Conservation (phyloP, 1,284 basidiomycete genomes). For the Pulveroboletus sp. region DNA sequence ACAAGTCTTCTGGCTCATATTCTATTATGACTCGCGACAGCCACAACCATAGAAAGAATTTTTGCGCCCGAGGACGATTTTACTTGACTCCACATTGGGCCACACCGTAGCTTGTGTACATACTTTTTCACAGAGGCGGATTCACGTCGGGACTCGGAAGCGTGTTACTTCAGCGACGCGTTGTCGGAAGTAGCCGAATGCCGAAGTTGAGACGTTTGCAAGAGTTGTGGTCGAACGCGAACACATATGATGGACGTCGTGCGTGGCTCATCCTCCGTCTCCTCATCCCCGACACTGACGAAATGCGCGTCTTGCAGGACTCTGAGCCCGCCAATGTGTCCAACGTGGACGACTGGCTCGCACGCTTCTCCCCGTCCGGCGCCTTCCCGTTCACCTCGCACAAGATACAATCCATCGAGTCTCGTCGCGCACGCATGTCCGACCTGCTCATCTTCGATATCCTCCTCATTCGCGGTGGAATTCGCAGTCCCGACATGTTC, state of each 20-base stretch:
- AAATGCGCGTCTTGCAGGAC: slow-evolving; percentile 14
- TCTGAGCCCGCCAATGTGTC: neutral
- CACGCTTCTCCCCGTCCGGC: slow-evolving; percentile 20
- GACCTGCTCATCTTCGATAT: slow-evolving; percentile 74
- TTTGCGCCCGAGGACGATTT: no score
- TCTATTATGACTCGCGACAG: no score
- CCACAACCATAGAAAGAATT: no score
- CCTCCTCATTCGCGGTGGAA: slow-evolving; percentile 63
- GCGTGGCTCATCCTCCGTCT: slow-evolving; percentile 17
- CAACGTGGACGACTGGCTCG: slow-evolving; percentile 27
- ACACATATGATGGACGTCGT: slow-evolving; percentile 38
- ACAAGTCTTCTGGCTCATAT: no score
- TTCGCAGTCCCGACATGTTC: slow-evolving; percentile 54
- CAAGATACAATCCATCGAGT: slow-evolving; percentile 49
- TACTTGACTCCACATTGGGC: no score
- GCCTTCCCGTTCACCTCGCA: slow-evolving; percentile 27
- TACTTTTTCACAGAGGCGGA: no score
- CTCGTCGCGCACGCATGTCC: slow-evolving; percentile 58
- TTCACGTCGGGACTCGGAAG: slow-evolving; percentile 40
- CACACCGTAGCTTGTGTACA: no score
- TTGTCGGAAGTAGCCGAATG: slow-evolving; percentile 13
- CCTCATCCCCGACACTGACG: slow-evolving; percentile 7
- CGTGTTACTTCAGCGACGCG: slow-evolving; percentile 16
- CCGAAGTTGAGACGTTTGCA: slow-evolving; percentile 4
- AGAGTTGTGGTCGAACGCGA: neutral